Percentiles rank a stretch among this genome's conserved stretches.
Evolutionary conservation across 2,329 filamentous ascomycete species (phyloP).

Genomic region (Aureobasidium vineae): DNA sequence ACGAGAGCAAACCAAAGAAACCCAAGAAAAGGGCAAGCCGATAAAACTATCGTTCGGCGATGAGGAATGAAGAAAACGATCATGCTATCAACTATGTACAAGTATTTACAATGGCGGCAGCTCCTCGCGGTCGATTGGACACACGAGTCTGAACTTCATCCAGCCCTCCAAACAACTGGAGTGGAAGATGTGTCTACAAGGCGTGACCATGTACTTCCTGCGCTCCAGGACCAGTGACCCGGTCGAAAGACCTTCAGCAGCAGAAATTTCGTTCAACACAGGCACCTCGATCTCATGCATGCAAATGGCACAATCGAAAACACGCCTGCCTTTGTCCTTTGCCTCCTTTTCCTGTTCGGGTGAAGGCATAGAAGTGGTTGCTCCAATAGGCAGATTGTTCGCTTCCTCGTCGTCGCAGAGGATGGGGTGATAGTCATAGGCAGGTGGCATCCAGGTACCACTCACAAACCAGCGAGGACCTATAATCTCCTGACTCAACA

Average conservation of each 20-base stretch:
- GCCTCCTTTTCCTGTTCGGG: constrained; percentile 36
- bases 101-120: constrained; percentile 69
- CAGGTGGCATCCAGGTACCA: constrained; percentile 60
- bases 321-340: constrained; percentile 55
- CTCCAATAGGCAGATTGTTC: constrained; percentile 71
- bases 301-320: constrained; percentile 93
- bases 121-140: constrained; percentile 90
- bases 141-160: constrained; percentile 92
- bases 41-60: constrained; percentile 30
- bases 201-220: constrained; percentile 93
- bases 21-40: constrained; percentile 30
- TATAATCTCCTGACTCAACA: constrained; percentile 79
- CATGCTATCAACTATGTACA: neutral
- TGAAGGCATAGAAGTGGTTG: constrained; percentile 22
- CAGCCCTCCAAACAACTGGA: constrained; percentile 88
- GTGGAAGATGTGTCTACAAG: constrained; percentile 95
- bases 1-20: constrained; percentile 30
- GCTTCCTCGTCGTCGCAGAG: constrained; percentile 82
- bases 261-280: constrained; percentile 58
- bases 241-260: constrained; percentile 25
- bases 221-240: constrained; percentile 67
- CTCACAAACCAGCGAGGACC: constrained; percentile 86
- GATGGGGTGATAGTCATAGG: constrained; percentile 94
- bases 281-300: constrained; percentile 89
- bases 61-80: constrained; percentile 11